Percentiles rank a stretch among this genome's conserved stretches.
These are phyloP conservation scores for Penicillium sp. DNA, from an alignment of 2,329 filamentous ascomycete species.

Conservation along the genomic window DNA sequence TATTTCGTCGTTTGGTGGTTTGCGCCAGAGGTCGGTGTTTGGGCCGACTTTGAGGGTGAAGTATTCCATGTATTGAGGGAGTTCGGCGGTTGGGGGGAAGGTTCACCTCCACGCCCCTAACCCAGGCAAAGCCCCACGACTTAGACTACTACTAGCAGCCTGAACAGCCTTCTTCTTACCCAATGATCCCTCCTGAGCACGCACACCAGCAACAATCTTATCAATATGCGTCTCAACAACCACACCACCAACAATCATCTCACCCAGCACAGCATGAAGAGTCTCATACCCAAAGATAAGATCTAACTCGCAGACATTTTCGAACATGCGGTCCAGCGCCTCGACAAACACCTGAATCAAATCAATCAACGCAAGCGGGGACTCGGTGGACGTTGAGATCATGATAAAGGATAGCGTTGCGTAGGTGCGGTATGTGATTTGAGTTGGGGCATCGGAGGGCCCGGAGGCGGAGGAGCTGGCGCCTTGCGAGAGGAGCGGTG, in stretches of 20 bases:
- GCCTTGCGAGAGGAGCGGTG: conserved; percentile 57
- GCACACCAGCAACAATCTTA: conserved; percentile 80
- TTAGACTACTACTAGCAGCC: conserved; percentile 38
- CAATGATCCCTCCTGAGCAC: conserved; percentile 45
- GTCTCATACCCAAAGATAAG: conserved; percentile 99
- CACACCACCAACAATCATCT: conserved; percentile 94
- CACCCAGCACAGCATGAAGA: conserved; percentile 79
- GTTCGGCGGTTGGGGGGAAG: conserved; percentile 42
- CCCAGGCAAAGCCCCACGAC: conserved; percentile 38
- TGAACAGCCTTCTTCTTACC: conserved; percentile 46
- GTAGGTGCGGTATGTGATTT: conserved; percentile 97
- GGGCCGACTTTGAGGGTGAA: conserved; percentile 48
- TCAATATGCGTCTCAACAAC: conserved; percentile 90
- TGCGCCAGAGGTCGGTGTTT: conserved; percentile 50
- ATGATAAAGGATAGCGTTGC: conserved; percentile 98
- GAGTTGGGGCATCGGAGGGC: conserved; percentile 83
- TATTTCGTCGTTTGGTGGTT: conserved; percentile 47
- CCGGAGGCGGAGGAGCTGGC: conserved; percentile 49
- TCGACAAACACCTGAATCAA: conserved; percentile 98
- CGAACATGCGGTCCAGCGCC: conserved; percentile 87
- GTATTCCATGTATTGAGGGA: conserved; percentile 49
- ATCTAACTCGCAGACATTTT: conserved; percentile 97
- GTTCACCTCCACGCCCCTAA: conserved; percentile 41
- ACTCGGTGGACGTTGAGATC: conserved; percentile 94
- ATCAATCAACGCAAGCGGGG: conserved; percentile 89